A percentile compares a stretch with the other conserved stretches of the same genome.
phyloP scores from a whole-genome alignment of 257 asterid species.

The Perilla frutescens region DNA sequence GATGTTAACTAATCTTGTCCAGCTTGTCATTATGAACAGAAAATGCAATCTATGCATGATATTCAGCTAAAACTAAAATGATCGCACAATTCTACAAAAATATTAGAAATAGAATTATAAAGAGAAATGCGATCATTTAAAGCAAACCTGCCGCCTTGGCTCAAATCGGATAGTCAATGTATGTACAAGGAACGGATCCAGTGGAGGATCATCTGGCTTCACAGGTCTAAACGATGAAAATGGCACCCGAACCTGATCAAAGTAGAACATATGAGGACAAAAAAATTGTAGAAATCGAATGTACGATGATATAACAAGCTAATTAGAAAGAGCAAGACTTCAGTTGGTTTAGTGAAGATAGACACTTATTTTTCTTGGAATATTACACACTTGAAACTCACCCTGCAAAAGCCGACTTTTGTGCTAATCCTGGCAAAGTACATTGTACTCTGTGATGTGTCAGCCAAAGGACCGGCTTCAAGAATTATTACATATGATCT shows the following conservation, averaged over 20 bases:
- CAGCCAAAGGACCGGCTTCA: slow-evolving; percentile 89
- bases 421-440: slow-evolving; percentile 92
- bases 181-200: slow-evolving; percentile 96
- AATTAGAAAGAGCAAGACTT: not conserved
- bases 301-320: not conserved
- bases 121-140: slow-evolving; percentile 1
- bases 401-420: slow-evolving; percentile 96
- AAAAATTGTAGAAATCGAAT: not conserved
- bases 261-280: slow-evolving; percentile 14
- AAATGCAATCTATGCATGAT: slow-evolving; percentile 4
- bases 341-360: slow-evolving; percentile 19
- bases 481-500: slow-evolving; percentile 87
- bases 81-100: not conserved
- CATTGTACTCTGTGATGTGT: slow-evolving; percentile 72
- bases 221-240: slow-evolving; percentile 92
- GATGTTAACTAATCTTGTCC: slow-evolving; percentile 15
- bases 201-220: slow-evolving; percentile 86
- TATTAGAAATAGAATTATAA: not conserved
- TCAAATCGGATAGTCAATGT: slow-evolving; percentile 92
- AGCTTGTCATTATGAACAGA: slow-evolving; percentile 9
- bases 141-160: slow-evolving; percentile 89
- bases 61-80: not conserved
- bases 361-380: slow-evolving; percentile 11
- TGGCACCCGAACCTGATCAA: slow-evolving; percentile 86
- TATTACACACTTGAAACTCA: slow-evolving; percentile 43